A percentile compares a stretch with the other conserved stretches of the same genome.
Conservation (phyloP, 148 eudicot genomes). For the Chenopodium formosanum region DNA sequence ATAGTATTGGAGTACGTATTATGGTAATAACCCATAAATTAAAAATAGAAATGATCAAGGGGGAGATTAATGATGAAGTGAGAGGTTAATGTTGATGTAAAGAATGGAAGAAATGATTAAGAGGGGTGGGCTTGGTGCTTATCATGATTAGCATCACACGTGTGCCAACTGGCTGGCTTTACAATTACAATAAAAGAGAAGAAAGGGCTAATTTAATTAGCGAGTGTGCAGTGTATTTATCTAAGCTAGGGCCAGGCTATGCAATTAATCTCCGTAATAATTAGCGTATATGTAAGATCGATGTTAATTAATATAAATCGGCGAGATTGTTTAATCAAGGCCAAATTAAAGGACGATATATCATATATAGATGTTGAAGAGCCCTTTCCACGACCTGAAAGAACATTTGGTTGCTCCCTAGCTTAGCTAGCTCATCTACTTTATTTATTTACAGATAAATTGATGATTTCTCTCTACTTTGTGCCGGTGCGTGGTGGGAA, state of each 20-base stretch:
- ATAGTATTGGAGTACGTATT: too few species aligned
- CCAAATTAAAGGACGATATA: too few species aligned
- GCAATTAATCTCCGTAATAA: neutral
- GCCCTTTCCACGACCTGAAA: neutral
- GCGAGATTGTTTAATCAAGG: neutral
- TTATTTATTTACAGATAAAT: too few species aligned
- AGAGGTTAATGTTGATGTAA: neutral
- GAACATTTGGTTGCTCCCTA: neutral
- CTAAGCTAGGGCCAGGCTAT: neutral
- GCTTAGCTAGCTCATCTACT: too few species aligned
- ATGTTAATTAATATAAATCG: too few species aligned
- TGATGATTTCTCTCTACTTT: too few species aligned
- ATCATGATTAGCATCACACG: constrained; percentile 57
- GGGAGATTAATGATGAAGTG: constrained; percentile 17
- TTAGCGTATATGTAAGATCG: neutral
- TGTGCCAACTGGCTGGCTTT: constrained; percentile 58
- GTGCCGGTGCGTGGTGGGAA: too few species aligned
- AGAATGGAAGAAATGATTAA: constrained; percentile 46
- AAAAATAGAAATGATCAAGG: neutral
- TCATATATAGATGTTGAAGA: too few species aligned
- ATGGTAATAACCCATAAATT: too few species aligned
- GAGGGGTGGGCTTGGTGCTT: constrained; percentile 39
- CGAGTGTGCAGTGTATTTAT: neutral
- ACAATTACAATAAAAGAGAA: neutral
- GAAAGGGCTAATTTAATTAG: neutral